These are phyloP conservation scores for Seiridium unicorne DNA, from an alignment of 2,329 filamentous ascomycete genomes.

Conservation along the genomic window DNA sequence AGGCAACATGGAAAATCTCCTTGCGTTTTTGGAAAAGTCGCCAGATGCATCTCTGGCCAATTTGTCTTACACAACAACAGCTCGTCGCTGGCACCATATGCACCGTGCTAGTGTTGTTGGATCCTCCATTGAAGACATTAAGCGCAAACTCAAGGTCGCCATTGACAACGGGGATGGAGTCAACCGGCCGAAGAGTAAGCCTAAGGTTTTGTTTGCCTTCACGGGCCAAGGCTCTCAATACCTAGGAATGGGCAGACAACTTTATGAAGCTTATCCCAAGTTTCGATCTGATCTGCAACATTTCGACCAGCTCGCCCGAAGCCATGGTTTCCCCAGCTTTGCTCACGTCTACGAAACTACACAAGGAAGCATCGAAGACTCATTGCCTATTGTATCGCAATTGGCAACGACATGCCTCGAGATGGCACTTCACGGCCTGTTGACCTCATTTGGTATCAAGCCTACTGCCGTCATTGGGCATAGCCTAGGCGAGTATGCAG, in stretches of 20 bases:
- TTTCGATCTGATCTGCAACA: constrained; percentile 43
- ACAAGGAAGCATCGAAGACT: constrained; percentile 29
- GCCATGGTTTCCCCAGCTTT: constrained; percentile 49
- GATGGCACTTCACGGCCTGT: constrained; percentile 50
- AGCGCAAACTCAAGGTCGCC: constrained; percentile 30
- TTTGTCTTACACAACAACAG: constrained; percentile 65
- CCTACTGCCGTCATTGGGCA: constrained; percentile 54
- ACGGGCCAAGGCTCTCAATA: constrained; percentile 21
- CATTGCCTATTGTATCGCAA: constrained; percentile 45
- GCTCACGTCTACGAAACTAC: constrained; percentile 42
- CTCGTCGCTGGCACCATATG: constrained; percentile 56
- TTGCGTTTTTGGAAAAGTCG: constrained; percentile 47
- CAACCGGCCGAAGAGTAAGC: constrained; percentile 37
- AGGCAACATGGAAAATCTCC: constrained; percentile 50
- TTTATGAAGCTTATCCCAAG: constrained; percentile 12
- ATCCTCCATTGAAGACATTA: constrained; percentile 32
- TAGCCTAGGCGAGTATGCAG: constrained; percentile 70
- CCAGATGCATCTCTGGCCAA: constrained; percentile 47
- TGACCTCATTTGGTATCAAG: constrained; percentile 46
- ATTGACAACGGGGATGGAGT: constrained; percentile 38
- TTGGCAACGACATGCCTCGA: constrained; percentile 46
- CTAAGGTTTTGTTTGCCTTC: constrained; percentile 28
- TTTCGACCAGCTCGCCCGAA: constrained; percentile 46
- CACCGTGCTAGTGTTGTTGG: constrained; percentile 44
- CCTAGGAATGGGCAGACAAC: constrained; percentile 11